Evolutionary conservation across 2,329 filamentous ascomycete genomes (phyloP).

Genomic region (Ophiostoma ulmi): DNA sequence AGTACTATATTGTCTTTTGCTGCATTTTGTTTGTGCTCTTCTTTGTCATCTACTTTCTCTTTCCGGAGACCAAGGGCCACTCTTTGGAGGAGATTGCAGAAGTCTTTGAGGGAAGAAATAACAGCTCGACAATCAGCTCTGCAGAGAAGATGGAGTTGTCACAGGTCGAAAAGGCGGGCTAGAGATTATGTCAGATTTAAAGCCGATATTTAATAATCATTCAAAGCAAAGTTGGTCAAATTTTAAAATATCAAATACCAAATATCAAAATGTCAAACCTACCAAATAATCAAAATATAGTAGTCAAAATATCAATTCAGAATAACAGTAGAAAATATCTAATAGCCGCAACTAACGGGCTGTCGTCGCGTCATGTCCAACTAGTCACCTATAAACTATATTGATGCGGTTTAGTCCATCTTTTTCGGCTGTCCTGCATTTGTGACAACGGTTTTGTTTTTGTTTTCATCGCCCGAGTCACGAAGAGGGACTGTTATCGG

Average conservation of each 20-base stretch:
- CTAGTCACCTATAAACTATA: too few relatives aligned
- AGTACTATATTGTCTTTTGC: slow-evolving; percentile 28
- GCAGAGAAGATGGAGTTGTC: neutral
- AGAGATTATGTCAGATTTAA: neutral
- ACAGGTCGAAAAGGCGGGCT: neutral
- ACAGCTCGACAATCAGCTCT: neutral
- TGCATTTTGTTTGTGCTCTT: neutral
- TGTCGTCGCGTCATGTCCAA: neutral
- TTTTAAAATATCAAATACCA: neutral
- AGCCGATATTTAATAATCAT: neutral
- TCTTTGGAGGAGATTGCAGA: neutral
- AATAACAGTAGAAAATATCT: neutral
- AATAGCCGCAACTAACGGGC: neutral
- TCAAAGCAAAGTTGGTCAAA: neutral
- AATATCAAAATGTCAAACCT: neutral
- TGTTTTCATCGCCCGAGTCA: neutral
- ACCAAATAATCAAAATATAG: too few relatives aligned
- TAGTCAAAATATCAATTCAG: neutral
- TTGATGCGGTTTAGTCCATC: neutral
- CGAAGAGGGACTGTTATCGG: neutral
- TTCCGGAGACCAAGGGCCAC: neutral
- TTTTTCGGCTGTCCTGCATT: neutral
- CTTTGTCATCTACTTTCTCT: neutral
- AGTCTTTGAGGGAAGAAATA: neutral
- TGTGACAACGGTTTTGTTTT: neutral